Evolutionary conservation across 1,284 basidiomycete species (phyloP).

Genomic region (Ganoderma lingzhi): DNA sequence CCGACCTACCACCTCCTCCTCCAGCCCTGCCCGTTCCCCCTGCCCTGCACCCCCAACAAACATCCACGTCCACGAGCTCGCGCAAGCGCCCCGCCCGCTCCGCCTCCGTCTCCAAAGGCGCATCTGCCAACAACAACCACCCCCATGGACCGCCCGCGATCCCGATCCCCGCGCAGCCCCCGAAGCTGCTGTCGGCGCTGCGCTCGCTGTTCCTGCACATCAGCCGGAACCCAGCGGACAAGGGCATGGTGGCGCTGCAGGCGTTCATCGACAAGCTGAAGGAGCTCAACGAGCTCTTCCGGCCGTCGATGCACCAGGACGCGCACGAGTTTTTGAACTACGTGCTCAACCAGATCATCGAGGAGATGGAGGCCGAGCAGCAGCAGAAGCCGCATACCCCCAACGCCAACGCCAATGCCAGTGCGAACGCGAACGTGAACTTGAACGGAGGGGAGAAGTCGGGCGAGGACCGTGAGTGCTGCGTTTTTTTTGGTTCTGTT

Average conservation of each 20-base stretch:
- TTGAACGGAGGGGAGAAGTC: constrained; percentile 41
- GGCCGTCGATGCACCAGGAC: constrained; percentile 91
- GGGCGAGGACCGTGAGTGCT: constrained; percentile 62
- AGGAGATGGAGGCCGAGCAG: constrained; percentile 86
- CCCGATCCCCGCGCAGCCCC: constrained; percentile 66
- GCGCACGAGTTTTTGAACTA: constrained; percentile 98
- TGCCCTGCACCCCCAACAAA: constrained; percentile 54
- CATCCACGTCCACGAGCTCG: constrained; percentile 39
- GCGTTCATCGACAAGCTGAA: constrained; percentile 93
- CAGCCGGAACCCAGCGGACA: constrained; percentile 74
- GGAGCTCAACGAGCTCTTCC: constrained; percentile 87
- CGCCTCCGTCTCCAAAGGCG: constrained; percentile 36
- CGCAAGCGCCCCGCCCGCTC: constrained; percentile 40
- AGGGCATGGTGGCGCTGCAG: constrained; percentile 87
- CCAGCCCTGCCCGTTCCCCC: constrained; percentile 45
- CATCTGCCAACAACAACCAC: constrained; percentile 18
- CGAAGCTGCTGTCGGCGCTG: constrained; percentile 88
- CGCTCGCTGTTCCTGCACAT: constrained; percentile 91
- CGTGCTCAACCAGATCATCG: constrained; percentile 91
- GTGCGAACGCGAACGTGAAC: no score
- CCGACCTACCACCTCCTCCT: constrained; percentile 39
- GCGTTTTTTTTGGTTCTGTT: no score
- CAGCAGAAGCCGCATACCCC: no score
- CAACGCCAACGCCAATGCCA: no score
- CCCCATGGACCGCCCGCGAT: constrained; percentile 35